Base-by-base conservation (phyloP, 495 filamentous ascomycete genomes). In the Hypoxylon trugodes region DNA sequence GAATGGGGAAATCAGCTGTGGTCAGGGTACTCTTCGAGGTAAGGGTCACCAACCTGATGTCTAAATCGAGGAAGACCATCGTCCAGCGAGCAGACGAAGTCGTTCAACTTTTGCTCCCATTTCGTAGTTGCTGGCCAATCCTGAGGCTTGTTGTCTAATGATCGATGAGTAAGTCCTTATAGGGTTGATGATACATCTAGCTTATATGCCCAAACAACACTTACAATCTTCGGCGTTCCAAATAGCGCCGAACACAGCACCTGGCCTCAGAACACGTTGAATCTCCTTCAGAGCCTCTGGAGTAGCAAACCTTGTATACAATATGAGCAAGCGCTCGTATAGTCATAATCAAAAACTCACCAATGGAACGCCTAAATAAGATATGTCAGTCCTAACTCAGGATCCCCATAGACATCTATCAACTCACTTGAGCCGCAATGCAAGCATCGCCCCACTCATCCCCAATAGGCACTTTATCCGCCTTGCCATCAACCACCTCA, bases 161-260 rank as follows among this genome's bases (percentile, higher is more conserved):
- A 3, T 37, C 36, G 1, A 26, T 59, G 6, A 63, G 37, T 28
- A 43, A 36, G 10, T 41, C 24, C 59, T 16, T 69, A 52, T 54
- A 16, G n/a, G 9, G n/a, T 41, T 6, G 13, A n/a, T 24, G 10
- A 21, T 16, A 30, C 28, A 4, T 10, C 28, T 5, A n/a, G n/a
- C n/a, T 30, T 4, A 10, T 30, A 30, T 30, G 10, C 28, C 32
- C 18, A 7, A 19, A 15, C 32, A 6, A 6, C 68, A 16, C 79
- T 59, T 54, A 86, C 84, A 89, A 52, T 88, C 86, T 70, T 89
- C 87, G 41, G 86, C 72, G 43, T 89, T 88, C 83, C 87, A 90
- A 13, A 90, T 84, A 71, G 87, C 76, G 3, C 82, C 87, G 9
- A 90, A 73, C 1, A 68, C 68, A 15, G 79, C 83, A 12, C 76